Percentiles rank a stretch among this genome's conserved stretches.
phyloP scores from a whole-genome alignment of 2,329 filamentous ascomycete genomes.

The Fusarium sp. region DNA sequence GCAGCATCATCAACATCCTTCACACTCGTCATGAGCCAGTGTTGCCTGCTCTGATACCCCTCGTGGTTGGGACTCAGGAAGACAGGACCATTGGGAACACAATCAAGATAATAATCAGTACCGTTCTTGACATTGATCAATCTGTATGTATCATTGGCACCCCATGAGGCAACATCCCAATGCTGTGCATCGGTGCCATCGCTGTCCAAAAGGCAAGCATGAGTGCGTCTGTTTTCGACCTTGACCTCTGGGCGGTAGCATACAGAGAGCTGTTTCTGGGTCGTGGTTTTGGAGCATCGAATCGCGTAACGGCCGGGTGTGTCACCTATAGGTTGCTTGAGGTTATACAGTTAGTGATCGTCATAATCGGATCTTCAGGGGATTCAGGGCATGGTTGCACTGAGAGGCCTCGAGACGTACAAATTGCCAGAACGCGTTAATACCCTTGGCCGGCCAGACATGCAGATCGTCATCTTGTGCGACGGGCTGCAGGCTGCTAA shows the following conservation, averaged over 20 bases:
- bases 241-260: slow-evolving; percentile 43
- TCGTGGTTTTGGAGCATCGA: slow-evolving; percentile 44
- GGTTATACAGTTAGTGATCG: background rate
- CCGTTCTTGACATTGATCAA: slow-evolving; percentile 50
- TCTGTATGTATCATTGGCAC: slow-evolving; percentile 42
- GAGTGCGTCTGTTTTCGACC: slow-evolving; percentile 42
- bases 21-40: slow-evolving; percentile 51
- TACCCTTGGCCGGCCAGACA: slow-evolving; percentile 29
- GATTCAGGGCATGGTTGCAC: background rate
- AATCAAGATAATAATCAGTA: slow-evolving; percentile 49
- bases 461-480: slow-evolving; percentile 31
- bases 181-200: slow-evolving; percentile 46
- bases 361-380: background rate
- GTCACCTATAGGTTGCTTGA: slow-evolving; percentile 44
- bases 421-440: slow-evolving; percentile 27
- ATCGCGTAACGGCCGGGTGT: slow-evolving; percentile 48
- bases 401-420: background rate
- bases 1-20: slow-evolving; percentile 47
- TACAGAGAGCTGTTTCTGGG: slow-evolving; percentile 47
- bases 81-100: slow-evolving; percentile 46
- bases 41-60: slow-evolving; percentile 46
- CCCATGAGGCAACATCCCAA: slow-evolving; percentile 51
- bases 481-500: slow-evolving; percentile 33
- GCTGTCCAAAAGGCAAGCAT: slow-evolving; percentile 45
- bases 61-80: slow-evolving; percentile 47